Evolutionary conservation across 2,329 filamentous ascomycete species (phyloP).

Genomic region (Colletotrichum tropicale): DNA sequence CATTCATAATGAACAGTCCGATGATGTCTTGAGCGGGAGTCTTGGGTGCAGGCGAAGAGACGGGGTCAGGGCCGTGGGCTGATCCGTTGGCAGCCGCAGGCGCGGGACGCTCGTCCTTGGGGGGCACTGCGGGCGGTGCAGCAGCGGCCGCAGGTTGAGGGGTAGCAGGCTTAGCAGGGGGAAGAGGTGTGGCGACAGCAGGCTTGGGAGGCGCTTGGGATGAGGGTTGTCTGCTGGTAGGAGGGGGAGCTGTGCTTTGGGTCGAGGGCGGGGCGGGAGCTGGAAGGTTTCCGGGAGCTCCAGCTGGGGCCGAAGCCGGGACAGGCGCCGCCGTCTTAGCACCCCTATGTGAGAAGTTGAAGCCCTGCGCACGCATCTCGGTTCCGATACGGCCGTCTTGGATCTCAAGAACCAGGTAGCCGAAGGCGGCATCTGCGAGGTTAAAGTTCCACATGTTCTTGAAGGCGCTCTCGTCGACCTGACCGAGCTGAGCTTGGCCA

Average conservation of each 20-base stretch:
- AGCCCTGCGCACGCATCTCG: constrained; percentile 97
- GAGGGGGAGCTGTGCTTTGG: constrained; percentile 36
- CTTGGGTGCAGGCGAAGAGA: constrained; percentile 65
- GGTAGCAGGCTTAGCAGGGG: constrained; percentile 45
- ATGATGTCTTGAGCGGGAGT: constrained; percentile 70
- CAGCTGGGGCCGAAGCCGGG: constrained; percentile 35
- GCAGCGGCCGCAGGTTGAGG: constrained; percentile 54
- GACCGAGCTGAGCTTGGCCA: constrained; percentile 75
- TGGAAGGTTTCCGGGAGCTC: constrained; percentile 36
- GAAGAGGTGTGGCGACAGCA: constrained; percentile 37
- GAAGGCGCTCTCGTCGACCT: constrained; percentile 98
- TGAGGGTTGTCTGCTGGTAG: constrained; percentile 37
- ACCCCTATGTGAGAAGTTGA: constrained; percentile 97
- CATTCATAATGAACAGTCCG: constrained; percentile 89
- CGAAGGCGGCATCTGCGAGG: constrained; percentile 94
- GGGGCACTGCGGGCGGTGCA: constrained; percentile 51
- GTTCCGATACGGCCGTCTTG: constrained; percentile 96
- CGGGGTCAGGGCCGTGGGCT: constrained; percentile 54
- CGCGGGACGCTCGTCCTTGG: constrained; percentile 59
- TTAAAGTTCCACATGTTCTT: constrained; percentile 99
- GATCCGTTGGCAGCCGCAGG: constrained; percentile 57
- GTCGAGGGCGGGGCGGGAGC: constrained; percentile 40
- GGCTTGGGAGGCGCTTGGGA: constrained; percentile 47
- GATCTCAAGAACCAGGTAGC: constrained; percentile 92
- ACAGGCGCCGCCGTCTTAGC: constrained; percentile 66